Evolutionary conservation across 768 basidiomycete species (phyloP).

Genomic region (Mrakia hoshinonis): DNA sequence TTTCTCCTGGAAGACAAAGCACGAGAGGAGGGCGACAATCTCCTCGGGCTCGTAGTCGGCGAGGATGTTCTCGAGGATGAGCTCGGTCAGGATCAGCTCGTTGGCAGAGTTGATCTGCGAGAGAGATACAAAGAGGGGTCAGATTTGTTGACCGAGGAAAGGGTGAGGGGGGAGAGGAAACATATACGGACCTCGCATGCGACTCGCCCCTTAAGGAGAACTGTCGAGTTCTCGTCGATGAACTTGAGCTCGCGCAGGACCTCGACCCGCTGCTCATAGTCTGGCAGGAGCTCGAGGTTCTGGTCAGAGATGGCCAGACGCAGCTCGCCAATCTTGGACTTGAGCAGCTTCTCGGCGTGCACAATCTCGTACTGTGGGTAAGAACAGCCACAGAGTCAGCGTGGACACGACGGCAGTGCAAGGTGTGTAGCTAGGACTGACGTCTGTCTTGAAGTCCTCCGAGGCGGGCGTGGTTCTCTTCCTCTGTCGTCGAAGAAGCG

Average conservation of each 20-base stretch:
- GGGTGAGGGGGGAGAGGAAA: neutral
- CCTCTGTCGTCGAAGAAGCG: conserved; percentile 46
- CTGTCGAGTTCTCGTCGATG: conserved; percentile 91
- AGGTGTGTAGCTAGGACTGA: no score
- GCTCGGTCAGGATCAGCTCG: conserved; percentile 89
- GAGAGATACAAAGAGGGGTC: neutral
- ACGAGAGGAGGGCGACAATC: conserved; percentile 88
- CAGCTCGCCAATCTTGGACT: conserved; percentile 63
- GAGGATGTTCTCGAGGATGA: conserved; percentile 90
- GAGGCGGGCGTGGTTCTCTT: conserved; percentile 52
- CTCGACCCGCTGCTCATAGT: conserved; percentile 87
- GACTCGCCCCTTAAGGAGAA: conserved; percentile 89
- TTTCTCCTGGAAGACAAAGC: conserved; percentile 98
- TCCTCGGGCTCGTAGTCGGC: conserved; percentile 88
- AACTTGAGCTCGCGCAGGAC: conserved; percentile 87
- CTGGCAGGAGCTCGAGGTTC: conserved; percentile 89
- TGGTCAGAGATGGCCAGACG: conserved; percentile 88
- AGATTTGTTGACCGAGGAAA: neutral
- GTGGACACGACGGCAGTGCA: neutral
- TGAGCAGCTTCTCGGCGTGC: conserved; percentile 67
- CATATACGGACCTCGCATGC: conserved; percentile 73
- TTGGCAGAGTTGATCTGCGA: conserved; percentile 95
- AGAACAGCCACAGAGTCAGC: neutral
- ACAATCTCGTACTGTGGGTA: conserved; percentile 57
- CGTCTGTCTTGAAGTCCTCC: conserved; percentile 64